phyloP scores from a whole-genome alignment of 257 asterid species.

The Buddleja alternifolia region DNA sequence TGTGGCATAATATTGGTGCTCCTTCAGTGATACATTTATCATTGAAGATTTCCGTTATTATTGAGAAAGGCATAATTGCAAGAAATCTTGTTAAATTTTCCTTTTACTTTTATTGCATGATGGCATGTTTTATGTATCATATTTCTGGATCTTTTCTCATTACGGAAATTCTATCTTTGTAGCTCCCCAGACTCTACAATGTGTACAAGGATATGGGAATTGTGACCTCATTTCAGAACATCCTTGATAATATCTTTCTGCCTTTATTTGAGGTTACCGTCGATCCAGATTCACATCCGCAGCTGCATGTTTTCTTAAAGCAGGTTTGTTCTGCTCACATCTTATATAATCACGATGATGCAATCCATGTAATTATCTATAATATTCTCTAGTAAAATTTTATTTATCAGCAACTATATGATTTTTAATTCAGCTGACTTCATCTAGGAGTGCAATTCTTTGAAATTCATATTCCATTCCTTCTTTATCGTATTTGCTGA shows the following conservation, averaged over 20 bases:
- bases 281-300: constrained; percentile 98
- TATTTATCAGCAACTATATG: background rate
- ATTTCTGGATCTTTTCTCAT: constrained; percentile 26
- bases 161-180: constrained; percentile 32
- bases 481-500: background rate
- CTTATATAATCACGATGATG: constrained; percentile 5
- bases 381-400: background rate
- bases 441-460: background rate
- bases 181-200: constrained; percentile 99
- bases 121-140: background rate
- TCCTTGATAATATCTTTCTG: constrained; percentile 91
- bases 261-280: constrained; percentile 96
- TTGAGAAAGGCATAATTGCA: constrained; percentile 2
- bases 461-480: background rate
- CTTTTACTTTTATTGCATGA: background rate
- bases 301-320: constrained; percentile 85
- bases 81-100: background rate
- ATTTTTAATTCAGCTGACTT: constrained; percentile 3
- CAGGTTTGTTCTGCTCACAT: constrained; percentile 58
- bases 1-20: background rate
- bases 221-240: constrained; percentile 96
- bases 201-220: constrained; percentile 98
- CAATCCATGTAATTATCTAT: constrained; percentile 2
- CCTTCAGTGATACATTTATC: background rate
- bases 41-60: background rate